Base-by-base conservation (phyloP, 139 green algal genomes). In the Chlamydomonas applanata region DNA sequence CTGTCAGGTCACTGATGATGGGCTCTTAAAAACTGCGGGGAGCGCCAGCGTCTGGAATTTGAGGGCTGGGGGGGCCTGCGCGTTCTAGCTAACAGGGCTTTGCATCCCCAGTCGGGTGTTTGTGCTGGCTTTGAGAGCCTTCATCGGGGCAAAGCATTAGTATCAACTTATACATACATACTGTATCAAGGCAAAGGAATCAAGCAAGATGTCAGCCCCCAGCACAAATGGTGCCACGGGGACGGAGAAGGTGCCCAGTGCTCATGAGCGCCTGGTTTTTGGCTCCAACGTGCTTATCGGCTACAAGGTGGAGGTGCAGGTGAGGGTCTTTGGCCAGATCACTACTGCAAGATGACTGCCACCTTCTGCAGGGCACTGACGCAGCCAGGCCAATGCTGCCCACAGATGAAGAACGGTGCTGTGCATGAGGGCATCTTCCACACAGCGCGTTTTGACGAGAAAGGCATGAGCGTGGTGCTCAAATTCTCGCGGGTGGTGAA, bases 371-470 rank as follows among this genome's bases (percentile, higher is more conserved):
- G 16, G 29, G 19, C 52, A 4, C 63, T 70, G 9, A 49, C 34
- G 32, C 24, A 52, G 20, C 22, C 35, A 69, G 46, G 64, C 52
- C 44, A 66, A 35, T 7, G 19, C 19, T 25, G 4, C 40, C 44
- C 29, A 66, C 79, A 92, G 90, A 70, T 83, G 9, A 79, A 73
- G 24, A 79, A 76, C 44, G 91, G 91, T 0, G 34, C 67, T 17
- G 77, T 87, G 17, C 93, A 91, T 44, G 88, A 93, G 73, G 91
- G 90, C 46, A 83, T 96, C 13, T 91, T 95, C 57, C 74, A 89
- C 62, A 83, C 82, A 0, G 60, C 86, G 29, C 61, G 79, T 7
- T 46, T 73, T 7, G 72, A 80, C 40, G 60, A 60, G 25, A 66
- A 25, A 1, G 60, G 67, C 4, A 25, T 66, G 16, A 76, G 72